Evolutionary conservation across 2,329 filamentous ascomycete species (phyloP).

Genomic region (Colletotrichum sublineola): DNA sequence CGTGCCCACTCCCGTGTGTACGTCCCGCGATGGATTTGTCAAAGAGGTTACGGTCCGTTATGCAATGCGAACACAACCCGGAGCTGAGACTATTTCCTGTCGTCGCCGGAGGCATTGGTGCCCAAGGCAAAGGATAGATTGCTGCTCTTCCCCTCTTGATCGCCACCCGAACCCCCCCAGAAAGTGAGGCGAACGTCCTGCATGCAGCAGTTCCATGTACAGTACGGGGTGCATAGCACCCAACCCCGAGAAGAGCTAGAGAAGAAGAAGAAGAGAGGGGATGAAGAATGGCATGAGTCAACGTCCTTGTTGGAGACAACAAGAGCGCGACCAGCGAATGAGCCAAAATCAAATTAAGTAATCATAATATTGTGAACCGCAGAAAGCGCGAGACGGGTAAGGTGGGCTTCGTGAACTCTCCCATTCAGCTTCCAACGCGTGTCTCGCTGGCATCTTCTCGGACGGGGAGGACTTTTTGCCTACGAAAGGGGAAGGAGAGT

Average conservation of each 20-base stretch:
- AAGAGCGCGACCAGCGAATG: neutral
- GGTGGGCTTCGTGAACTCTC: neutral
- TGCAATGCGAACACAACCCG: slow-evolving; percentile 8
- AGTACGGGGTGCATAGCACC: slow-evolving; percentile 19
- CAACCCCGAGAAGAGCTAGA: neutral
- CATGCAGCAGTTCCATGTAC: slow-evolving; percentile 19
- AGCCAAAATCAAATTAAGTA: neutral
- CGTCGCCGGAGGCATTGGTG: slow-evolving; percentile 35
- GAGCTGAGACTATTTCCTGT: neutral
- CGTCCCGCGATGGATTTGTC: slow-evolving; percentile 10
- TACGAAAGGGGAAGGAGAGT: neutral
- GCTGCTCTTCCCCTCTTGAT: neutral
- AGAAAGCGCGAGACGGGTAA: slow-evolving; percentile 26
- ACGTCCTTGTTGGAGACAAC: neutral
- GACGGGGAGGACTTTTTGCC: neutral
- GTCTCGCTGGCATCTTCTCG: neutral
- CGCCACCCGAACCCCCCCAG: slow-evolving; percentile 12
- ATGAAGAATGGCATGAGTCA: slow-evolving; percentile 17
- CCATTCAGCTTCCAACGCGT: neutral
- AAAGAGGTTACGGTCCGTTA: neutral
- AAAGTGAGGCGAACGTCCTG: slow-evolving; percentile 38
- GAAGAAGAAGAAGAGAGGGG: neutral
- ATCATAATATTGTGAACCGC: slow-evolving; percentile 25
- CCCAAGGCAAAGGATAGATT: slow-evolving; percentile 21
- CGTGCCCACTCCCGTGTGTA: neutral